Conservation (phyloP, 495 filamentous ascomycete genomes). For the Penicillium cinerascens region DNA sequence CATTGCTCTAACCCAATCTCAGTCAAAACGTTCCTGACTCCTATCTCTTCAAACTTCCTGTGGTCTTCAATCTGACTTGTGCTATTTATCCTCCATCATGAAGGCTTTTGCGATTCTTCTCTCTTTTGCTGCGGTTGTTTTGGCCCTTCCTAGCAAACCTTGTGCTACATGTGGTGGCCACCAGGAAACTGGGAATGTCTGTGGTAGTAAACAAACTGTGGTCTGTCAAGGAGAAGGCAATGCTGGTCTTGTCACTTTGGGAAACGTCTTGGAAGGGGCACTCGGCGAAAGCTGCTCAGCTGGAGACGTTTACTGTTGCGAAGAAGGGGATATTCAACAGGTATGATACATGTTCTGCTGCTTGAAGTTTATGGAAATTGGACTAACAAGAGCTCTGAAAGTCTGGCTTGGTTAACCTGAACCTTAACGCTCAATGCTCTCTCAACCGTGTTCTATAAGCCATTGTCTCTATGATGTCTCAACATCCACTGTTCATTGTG, state of each 20-base stretch:
- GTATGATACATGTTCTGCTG: background rate
- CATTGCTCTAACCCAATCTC: no score
- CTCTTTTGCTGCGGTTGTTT: background rate
- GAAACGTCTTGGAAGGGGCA: conserved; percentile 11
- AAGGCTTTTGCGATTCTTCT: conserved; percentile 3
- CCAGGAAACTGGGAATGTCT: background rate
- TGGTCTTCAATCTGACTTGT: no score
- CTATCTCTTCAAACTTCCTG: no score
- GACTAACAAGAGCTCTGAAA: background rate
- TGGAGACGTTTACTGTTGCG: conserved; percentile 18
- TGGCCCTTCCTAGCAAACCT: background rate
- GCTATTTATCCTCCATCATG: no score
- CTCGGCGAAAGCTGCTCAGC: conserved; percentile 14
- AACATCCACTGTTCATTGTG: no score
- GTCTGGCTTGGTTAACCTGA: conserved; percentile 10
- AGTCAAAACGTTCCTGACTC: no score
- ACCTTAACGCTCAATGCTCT: conserved; percentile 12
- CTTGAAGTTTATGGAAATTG: background rate
- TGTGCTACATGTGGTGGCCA: no score
- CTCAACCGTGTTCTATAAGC: conserved; percentile 9
- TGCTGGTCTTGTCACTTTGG: conserved; percentile 12
- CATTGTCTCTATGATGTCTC: no score
- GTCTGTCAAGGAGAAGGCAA: conserved; percentile 16
- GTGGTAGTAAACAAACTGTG: conserved; percentile 7
- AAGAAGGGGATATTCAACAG: conserved; percentile 6